Base-by-base conservation (phyloP, 225 moss, liverwort and hornwort genomes). In the Neckera pumila region DNA sequence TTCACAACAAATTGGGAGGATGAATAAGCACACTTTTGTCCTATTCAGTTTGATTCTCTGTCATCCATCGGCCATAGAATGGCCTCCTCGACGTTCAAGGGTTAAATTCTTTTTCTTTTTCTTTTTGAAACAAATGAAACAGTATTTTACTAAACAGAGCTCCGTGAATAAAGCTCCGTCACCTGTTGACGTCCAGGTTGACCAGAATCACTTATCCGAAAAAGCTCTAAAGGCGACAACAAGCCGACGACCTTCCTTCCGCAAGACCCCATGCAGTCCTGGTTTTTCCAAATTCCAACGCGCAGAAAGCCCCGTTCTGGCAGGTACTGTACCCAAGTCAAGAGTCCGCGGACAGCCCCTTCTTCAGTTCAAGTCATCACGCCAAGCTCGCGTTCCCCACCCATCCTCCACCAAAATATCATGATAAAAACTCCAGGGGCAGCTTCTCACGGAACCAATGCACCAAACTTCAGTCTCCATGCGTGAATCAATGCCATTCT, bases 241-340 rank as follows among this genome's bases (percentile, higher is more conserved):
- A 1, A 30, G 2, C 11, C 11, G 54, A 54, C 2, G 56, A 56
- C 54, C 23, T 77, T 25, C 14, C 14, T 54, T 15, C 36, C 6
- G 8, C 11, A 31, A 12, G 11, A 11, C 47, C 47, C 47, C 8
- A 12, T 11, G 6, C 45, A 72, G 45, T 43, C 72, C 72, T 43
- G n/a, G n/a, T n/a, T 3, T 71, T 43, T 72, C 3, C 45, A 28
- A n/a, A n/a, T 1, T 30, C 47, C 74, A 1, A 30, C 11, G 7
- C 74, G 74, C 18, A 18, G 47, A 30, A 74, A 74, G 45, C 0
- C 30, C 45, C 17, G 1, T 17, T 6, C 28, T 3, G 6, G 28
- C 6, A 17, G 11, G 0, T 1, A 15, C 18, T 1, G 0, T 1
- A 15, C 18, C 2, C 45, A 12, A 33, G 51, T 76, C 76, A 51